A percentile compares a stretch with the other conserved stretches of the same genome.
Conservation (phyloP, 1,284 basidiomycete genomes). For the Cutaneotrichosporon mucoides region DNA sequence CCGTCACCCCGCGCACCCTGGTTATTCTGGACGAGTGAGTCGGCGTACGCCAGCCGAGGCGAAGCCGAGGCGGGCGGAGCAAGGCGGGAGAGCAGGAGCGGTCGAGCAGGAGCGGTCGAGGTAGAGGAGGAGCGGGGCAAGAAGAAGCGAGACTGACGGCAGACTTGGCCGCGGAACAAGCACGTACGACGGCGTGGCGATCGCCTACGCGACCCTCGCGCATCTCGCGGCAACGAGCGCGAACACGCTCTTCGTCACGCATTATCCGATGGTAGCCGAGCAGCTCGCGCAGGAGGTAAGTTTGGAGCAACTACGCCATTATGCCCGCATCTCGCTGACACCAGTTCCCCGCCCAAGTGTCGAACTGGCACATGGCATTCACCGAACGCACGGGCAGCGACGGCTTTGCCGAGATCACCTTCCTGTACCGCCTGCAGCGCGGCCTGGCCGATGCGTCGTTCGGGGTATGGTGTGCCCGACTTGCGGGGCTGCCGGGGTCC, state of each 20-base stretch:
- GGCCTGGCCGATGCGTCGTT: conserved; percentile 79
- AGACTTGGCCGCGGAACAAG: conserved; percentile 46
- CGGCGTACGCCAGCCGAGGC: too few species aligned
- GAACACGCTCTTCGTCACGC: conserved; percentile 90
- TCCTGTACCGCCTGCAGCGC: conserved; percentile 68
- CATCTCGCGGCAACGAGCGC: conserved; percentile 64
- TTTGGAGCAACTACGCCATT: conserved; percentile 24
- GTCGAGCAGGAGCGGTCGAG: too few species aligned
- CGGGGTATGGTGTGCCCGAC: conserved; percentile 80
- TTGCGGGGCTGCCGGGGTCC: conserved; percentile 70
- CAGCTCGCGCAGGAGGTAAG: conserved; percentile 57
- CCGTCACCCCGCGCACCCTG: conserved; percentile 66
- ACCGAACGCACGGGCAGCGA: conserved; percentile 56
- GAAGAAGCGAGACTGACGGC: neutral
- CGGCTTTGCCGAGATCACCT: conserved; percentile 72
- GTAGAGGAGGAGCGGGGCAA: too few species aligned
- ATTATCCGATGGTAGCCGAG: conserved; percentile 64
- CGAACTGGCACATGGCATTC: conserved; percentile 84
- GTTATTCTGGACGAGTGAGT: conserved; percentile 71
- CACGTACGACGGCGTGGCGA: conserved; percentile 48
- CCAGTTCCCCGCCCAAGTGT: conserved; percentile 48
- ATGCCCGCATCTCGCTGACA: neutral
- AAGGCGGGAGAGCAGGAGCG: too few species aligned
- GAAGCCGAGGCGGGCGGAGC: too few species aligned
- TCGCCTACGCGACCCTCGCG: conserved; percentile 64